A percentile compares a stretch with the other conserved stretches of the same genome.
phyloP scores from a whole-genome alignment of 225 moss, liverwort and hornwort genomes.

The Pseudoscleropodium purum region DNA sequence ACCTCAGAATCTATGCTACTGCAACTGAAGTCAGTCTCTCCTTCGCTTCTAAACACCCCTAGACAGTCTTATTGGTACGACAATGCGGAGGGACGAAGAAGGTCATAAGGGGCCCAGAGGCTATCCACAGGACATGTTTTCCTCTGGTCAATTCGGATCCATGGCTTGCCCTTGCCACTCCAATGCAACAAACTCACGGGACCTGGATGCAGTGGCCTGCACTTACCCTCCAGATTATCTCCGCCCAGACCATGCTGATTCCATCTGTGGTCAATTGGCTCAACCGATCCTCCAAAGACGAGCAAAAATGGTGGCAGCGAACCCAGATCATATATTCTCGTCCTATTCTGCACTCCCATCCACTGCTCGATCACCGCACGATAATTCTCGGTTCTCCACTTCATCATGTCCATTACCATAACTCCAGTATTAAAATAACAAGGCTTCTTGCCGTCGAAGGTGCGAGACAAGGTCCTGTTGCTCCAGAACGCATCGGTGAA shows the following conservation, averaged over 20 bases:
- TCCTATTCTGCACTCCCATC: slow-evolving; percentile 80
- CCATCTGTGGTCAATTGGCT: slow-evolving; percentile 88
- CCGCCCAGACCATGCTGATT: slow-evolving; percentile 89
- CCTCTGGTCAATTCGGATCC: slow-evolving; percentile 40
- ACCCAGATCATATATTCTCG: slow-evolving; percentile 74
- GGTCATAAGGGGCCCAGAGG: slow-evolving; percentile 57
- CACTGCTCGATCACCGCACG: slow-evolving; percentile 64
- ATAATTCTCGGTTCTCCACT: slow-evolving; percentile 67
- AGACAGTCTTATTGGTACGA: slow-evolving; percentile 24
- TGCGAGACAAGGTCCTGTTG: slow-evolving; percentile 31
- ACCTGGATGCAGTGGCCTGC: slow-evolving; percentile 77
- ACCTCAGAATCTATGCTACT: slow-evolving; percentile 1
- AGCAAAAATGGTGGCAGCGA: slow-evolving; percentile 82
- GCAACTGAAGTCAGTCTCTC: slow-evolving; percentile 3
- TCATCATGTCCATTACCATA: slow-evolving; percentile 82
- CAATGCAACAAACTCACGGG: slow-evolving; percentile 90
- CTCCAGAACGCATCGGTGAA: slow-evolving; percentile 75
- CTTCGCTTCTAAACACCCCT: slow-evolving; percentile 31
- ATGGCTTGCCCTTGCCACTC: slow-evolving; percentile 87
- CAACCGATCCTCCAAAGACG: slow-evolving; percentile 69
- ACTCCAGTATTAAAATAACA: slow-evolving; percentile 96
- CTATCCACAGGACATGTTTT: slow-evolving; percentile 42
- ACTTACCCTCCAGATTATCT: slow-evolving; percentile 71
- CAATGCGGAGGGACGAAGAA: slow-evolving; percentile 32
- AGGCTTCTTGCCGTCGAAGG: slow-evolving; percentile 60